A percentile compares a stretch with the other conserved stretches of the same genome.
These are phyloP conservation scores for Herpotrichia juniperi DNA, from an alignment of 2,329 filamentous ascomycete species.

Conservation along the genomic window DNA sequence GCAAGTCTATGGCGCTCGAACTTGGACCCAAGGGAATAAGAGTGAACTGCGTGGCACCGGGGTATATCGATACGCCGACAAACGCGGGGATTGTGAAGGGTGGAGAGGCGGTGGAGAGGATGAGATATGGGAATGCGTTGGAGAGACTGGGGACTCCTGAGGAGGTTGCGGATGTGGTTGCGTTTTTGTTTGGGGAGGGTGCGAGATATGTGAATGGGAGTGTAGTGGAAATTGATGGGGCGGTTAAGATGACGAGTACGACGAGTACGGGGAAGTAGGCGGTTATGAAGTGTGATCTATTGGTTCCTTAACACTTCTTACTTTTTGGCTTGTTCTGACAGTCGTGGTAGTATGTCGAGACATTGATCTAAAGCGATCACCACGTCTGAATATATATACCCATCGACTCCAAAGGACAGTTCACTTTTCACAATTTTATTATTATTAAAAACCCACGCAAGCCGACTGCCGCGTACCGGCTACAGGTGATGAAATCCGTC, in stretches of 20 bases:
- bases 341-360: too few relatives aligned
- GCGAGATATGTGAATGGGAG: conserved; percentile 55
- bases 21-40: conserved; percentile 37
- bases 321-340: too few relatives aligned
- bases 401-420: too few relatives aligned
- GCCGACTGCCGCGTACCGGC: too few relatives aligned
- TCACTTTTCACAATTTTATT: too few relatives aligned
- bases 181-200: conserved; percentile 55
- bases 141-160: conserved; percentile 52
- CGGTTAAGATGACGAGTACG: conserved; percentile 38
- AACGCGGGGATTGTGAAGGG: conserved; percentile 59
- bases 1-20: conserved; percentile 40
- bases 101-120: conserved; percentile 49
- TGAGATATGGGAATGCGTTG: conserved; percentile 48
- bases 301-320: too few relatives aligned
- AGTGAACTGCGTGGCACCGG: conserved; percentile 41
- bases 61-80: conserved; percentile 55
- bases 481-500: too few relatives aligned
- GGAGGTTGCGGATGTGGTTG: conserved; percentile 58
- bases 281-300: too few relatives aligned
- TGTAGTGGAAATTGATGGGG: conserved; percentile 57
- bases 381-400: too few relatives aligned
- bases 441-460: too few relatives aligned
- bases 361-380: too few relatives aligned
- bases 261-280: too few relatives aligned